Evolutionary conservation across 2,329 filamentous ascomycete genomes (phyloP).

Genomic region (Diplocarpon rosae): DNA sequence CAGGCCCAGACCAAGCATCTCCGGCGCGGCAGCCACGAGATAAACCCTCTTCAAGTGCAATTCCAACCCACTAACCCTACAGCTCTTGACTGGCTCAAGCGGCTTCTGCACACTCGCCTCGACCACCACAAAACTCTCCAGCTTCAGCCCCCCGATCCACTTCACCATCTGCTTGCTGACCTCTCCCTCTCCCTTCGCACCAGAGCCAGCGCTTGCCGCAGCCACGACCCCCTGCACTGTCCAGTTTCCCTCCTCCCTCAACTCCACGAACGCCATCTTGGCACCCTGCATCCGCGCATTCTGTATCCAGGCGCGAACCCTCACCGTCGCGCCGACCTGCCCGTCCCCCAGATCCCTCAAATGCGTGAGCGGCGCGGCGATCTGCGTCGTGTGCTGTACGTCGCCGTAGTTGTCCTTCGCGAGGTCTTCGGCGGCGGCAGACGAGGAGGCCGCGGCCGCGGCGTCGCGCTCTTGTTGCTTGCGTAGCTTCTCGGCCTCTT

Average conservation of each 20-base stretch:
- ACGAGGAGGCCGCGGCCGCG: slow-evolving; percentile 52
- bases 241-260: slow-evolving; percentile 64
- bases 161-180: slow-evolving; percentile 90
- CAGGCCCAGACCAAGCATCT: slow-evolving; percentile 46
- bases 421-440: slow-evolving; percentile 53
- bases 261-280: slow-evolving; percentile 83
- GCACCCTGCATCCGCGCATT: slow-evolving; percentile 81
- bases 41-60: slow-evolving; percentile 82
- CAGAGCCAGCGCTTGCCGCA: slow-evolving; percentile 38
- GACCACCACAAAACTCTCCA: slow-evolving; percentile 74
- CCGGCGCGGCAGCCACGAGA: slow-evolving; percentile 54
- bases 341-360: slow-evolving; percentile 54
- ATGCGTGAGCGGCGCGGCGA: slow-evolving; percentile 43
- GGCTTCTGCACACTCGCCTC: slow-evolving; percentile 75
- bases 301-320: slow-evolving; percentile 71
- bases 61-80: slow-evolving; percentile 68
- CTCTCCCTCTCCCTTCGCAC: slow-evolving; percentile 38
- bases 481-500: slow-evolving; percentile 70
- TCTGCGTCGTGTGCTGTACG: slow-evolving; percentile 45
- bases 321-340: slow-evolving; percentile 59
- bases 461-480: slow-evolving; percentile 66
- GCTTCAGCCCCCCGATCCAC: slow-evolving; percentile 63
- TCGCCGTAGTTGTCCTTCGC: slow-evolving; percentile 74
- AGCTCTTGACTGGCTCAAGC: slow-evolving; percentile 79
- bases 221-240: slow-evolving; percentile 73